Conservation (phyloP, 1,284 basidiomycete genomes). For the Salmacisia buchloeana region DNA sequence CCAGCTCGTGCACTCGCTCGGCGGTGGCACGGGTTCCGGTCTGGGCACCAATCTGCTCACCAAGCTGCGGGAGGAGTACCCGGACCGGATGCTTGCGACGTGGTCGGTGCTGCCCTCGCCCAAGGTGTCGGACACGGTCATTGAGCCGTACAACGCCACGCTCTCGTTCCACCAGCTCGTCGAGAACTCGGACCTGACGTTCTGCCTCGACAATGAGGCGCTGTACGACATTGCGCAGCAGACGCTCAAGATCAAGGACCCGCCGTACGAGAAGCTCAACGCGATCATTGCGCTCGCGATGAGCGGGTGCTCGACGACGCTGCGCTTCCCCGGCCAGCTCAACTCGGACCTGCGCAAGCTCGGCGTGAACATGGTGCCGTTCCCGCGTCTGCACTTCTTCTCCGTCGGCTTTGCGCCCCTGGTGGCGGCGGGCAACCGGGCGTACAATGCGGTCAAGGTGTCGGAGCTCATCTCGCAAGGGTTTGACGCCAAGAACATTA, state of each 20-base stretch:
- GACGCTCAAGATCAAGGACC: conserved; percentile 86
- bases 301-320: conserved; percentile 91
- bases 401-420: conserved; percentile 51
- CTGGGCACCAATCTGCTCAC: conserved; percentile 62
- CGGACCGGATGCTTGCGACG: conserved; percentile 63
- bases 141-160: conserved; percentile 63
- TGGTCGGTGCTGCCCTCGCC: conserved; percentile 62
- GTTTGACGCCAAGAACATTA: conserved; percentile 50
- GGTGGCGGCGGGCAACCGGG: conserved; percentile 49
- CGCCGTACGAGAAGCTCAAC: conserved; percentile 94
- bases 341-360: conserved; percentile 96
- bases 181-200: conserved; percentile 63
- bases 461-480: conserved; percentile 39
- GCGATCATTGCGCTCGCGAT: conserved; percentile 92
- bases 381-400: conserved; percentile 52
- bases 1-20: conserved; percentile 62
- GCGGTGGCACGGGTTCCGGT: conserved; percentile 62
- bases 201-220: conserved; percentile 86
- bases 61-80: conserved; percentile 63
- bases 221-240: conserved; percentile 90
- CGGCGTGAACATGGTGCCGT: conserved; percentile 82
- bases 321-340: conserved; percentile 96
- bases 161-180: conserved; percentile 62
- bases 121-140: conserved; percentile 61
- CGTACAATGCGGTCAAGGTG: conserved; percentile 56